Evolutionary conservation across 2,329 filamentous ascomycete species (phyloP).

Genomic region (Didymella pinodella): DNA sequence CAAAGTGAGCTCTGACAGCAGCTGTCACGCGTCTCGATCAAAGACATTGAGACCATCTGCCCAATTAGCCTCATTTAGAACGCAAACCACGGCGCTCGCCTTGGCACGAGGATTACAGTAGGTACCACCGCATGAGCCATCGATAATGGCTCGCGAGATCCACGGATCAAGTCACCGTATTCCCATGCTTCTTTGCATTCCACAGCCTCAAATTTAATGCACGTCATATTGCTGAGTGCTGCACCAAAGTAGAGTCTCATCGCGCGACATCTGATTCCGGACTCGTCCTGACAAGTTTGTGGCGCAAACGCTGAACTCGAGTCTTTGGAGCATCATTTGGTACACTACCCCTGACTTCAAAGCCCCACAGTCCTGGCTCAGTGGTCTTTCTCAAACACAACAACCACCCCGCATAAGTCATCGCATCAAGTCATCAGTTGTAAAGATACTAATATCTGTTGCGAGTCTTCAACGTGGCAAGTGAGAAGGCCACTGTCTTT

Average conservation of each 20-base stretch:
- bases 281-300: neutral
- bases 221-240: constrained; percentile 8
- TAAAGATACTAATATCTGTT: neutral
- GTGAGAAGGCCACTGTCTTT: neutral
- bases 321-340: neutral
- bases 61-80: neutral
- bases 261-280: neutral
- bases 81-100: neutral
- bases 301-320: neutral
- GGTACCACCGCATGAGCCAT: constrained; percentile 4
- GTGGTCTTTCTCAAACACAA: neutral
- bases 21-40: neutral
- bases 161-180: neutral
- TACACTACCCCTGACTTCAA: constrained; percentile 5
- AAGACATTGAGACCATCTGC: neutral
- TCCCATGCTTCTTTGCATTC: constrained; percentile 1
- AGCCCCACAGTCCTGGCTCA: neutral
- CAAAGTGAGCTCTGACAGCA: constrained; percentile 1
- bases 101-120: constrained; percentile 1
- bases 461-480: neutral
- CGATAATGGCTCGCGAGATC: neutral
- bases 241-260: constrained; percentile 1
- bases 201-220: constrained; percentile 6
- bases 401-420: neutral
- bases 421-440: neutral